Conservation (phyloP, 1,139 yeast species). For the Hyphopichia fennica region DNA sequence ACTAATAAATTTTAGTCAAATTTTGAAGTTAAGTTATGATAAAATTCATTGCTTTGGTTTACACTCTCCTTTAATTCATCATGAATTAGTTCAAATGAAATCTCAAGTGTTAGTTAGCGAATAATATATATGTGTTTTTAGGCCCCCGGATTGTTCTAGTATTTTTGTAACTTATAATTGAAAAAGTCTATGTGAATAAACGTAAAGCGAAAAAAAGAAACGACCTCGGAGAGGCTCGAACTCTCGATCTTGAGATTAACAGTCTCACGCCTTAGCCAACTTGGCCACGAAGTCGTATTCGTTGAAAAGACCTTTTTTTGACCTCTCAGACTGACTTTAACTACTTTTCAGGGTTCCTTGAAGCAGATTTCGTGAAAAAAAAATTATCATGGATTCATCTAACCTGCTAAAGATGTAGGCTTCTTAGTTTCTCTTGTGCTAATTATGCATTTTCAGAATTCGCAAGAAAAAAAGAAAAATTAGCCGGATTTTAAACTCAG, state of each 20-base stretch:
- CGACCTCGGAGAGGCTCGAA: conserved; percentile 42
- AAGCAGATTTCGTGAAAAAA: too few relatives aligned
- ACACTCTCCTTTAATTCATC: conserved; percentile 1
- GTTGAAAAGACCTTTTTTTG: background rate
- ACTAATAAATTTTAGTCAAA: background rate
- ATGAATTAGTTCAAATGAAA: background rate
- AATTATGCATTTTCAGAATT: too few relatives aligned
- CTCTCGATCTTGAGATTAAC: conserved; percentile 45
- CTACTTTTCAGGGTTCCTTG: too few relatives aligned
- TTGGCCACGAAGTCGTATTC: conserved; percentile 38
- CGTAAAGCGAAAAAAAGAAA: background rate
- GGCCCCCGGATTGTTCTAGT: too few relatives aligned
- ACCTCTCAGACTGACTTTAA: background rate
- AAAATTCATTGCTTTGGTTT: background rate
- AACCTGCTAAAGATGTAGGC: too few relatives aligned
- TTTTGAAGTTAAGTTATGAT: background rate
- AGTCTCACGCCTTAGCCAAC: conserved; percentile 46
- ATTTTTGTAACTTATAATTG: too few relatives aligned
- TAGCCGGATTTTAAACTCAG: too few relatives aligned
- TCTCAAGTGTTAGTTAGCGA: background rate
- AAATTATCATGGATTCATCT: too few relatives aligned
- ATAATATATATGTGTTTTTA: background rate
- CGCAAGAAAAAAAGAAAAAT: too few relatives aligned
- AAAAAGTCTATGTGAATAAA: too few relatives aligned
- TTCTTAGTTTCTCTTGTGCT: too few relatives aligned